Base-by-base conservation (phyloP, 306 rosid species). In the Hippophae tibetana region DNA sequence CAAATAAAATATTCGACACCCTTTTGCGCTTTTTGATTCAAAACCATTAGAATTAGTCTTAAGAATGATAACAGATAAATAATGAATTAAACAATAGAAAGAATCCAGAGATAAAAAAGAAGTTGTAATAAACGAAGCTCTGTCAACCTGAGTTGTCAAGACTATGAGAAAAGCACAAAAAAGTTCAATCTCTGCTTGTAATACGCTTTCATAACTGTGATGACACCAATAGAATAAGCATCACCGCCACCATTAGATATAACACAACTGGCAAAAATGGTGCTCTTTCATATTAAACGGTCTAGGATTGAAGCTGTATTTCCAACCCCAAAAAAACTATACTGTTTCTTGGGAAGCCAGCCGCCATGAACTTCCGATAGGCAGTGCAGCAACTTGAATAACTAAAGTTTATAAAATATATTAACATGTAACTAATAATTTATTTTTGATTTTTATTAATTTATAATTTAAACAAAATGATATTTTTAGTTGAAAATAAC, bases 151-250 rank as follows among this genome's bases (percentile, higher is more conserved):
- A 27, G 95, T 78, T 9, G 96, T 78, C 64, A 92, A 18, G 23
- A 18, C 23, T 18, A 18, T 18, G 23, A 18, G 23, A 18, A 18
- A 1, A 18, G 23, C 23, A 47, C 82, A 81, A 9, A 92, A 52
- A 92, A 92, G 69, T 67, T 78, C 42, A 92, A 46, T 45, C 56
- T 63, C 74, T 92, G 95, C 62, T 88, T 84, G 54, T 92, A 92
- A 45, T 92, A 92, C 51, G 90, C 84, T 56, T 84, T 92, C 97
- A 92, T 92, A 23, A 92, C 85, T 27, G 97, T 86, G 67, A 92
- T 88, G 58, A 97, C 97, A 14, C 99, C 99, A 64, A 86, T 92
- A 56, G 97, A 92, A 72, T 92, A 92, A 42, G 95, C 97, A 63
- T 92, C 99, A 45, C 99, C 99, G 0, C 99, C 97, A n/a, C 99